Conservation (phyloP, 306 rosid genomes). For the Gillenia trifoliata region DNA sequence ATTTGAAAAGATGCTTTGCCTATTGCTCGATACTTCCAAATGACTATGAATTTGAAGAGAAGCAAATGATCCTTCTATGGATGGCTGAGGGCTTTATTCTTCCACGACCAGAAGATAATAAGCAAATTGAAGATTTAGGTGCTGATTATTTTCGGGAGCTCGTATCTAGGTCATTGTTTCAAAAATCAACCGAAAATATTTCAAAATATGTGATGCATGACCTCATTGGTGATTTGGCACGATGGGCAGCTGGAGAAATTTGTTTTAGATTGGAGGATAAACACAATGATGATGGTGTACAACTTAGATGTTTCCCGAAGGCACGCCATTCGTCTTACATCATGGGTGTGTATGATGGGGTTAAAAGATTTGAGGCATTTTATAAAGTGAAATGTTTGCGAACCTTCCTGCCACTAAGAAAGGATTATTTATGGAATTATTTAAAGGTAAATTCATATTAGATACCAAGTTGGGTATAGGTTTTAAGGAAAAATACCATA, state of each 20-base stretch:
- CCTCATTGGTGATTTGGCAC: slow-evolving; percentile 31
- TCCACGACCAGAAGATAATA: not conserved
- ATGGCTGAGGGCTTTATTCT: slow-evolving; percentile 31
- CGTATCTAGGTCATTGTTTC: slow-evolving; percentile 26
- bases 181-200: not conserved
- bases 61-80: slow-evolving; percentile 22
- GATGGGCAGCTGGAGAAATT: not conserved
- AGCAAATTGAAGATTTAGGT: slow-evolving; percentile 18
- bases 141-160: slow-evolving; percentile 7
- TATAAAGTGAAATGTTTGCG: not conserved
- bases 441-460: no score
- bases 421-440: fast-evolving
- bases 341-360: fast-evolving
- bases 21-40: slow-evolving; percentile 30
- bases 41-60: slow-evolving; percentile 7
- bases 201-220: slow-evolving; percentile 29
- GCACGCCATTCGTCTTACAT: slow-evolving; percentile 8
- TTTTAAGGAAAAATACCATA: no score
- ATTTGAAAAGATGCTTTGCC: slow-evolving; percentile 34
- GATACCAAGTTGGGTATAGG: no score
- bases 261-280: no score
- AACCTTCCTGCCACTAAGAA: not conserved
- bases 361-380: not conserved
- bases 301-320: not conserved
- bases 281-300: no score